These are phyloP conservation scores for Botrytis porri DNA, from an alignment of 2,329 filamentous ascomycete species.

Conservation along the genomic window DNA sequence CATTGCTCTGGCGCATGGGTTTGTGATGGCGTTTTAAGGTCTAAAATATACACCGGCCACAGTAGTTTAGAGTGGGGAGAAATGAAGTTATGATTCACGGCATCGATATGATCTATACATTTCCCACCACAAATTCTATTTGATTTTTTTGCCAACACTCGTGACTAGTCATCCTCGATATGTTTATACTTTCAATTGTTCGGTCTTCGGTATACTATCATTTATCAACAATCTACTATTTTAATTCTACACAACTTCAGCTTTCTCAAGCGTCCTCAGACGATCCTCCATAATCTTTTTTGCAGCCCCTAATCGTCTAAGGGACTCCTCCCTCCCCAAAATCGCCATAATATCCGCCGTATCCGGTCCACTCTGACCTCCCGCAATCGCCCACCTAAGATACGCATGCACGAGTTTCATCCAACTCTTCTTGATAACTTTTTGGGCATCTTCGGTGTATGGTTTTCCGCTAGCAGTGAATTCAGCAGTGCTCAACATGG, in stretches of 20 bases:
- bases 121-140: background rate
- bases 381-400: slow-evolving; percentile 54
- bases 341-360: slow-evolving; percentile 53
- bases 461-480: background rate
- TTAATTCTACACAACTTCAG: background rate
- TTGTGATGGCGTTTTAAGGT: slow-evolving; percentile 15
- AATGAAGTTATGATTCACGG: slow-evolving; percentile 18
- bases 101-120: background rate
- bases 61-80: slow-evolving; percentile 15
- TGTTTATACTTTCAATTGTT: background rate
- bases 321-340: slow-evolving; percentile 51
- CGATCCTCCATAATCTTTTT: slow-evolving; percentile 21
- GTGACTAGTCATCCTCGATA: background rate
- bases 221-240: background rate
- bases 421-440: slow-evolving; percentile 32
- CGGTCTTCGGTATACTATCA: background rate
- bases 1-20: slow-evolving; percentile 16
- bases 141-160: background rate
- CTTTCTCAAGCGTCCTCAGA: background rate
- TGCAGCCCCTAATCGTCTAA: slow-evolving; percentile 40
- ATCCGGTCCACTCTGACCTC: slow-evolving; percentile 51
- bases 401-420: slow-evolving; percentile 52
- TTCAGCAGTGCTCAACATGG: slow-evolving; percentile 10
- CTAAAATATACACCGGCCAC: slow-evolving; percentile 7
- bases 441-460: background rate